Evolutionary conservation across 2,329 filamentous ascomycete species (phyloP), one percentile per base, ranked within the genome.

Genomic region (Teratosphaeria epicoccoides): DNA sequence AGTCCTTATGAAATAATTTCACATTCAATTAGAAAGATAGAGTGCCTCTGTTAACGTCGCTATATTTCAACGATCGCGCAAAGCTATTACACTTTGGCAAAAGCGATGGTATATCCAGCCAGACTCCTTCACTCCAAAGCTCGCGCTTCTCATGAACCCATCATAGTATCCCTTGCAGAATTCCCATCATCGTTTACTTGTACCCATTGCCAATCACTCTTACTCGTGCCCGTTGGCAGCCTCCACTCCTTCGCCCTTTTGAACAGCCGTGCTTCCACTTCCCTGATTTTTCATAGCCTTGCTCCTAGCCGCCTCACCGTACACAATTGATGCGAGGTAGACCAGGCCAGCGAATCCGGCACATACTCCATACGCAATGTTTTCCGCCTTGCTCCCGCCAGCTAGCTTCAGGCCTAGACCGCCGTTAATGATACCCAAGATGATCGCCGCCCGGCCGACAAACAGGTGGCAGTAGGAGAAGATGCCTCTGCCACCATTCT

Each of bases 361-460:
- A 49, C 78, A 60, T 4, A 78, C 71, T 2, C 68, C 68, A 55
- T 79, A 79, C 1, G 70, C 74, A 53, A 78, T 74, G 33, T 50
- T 50, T 26, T 48, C 29, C 11, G 46, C 49, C 24, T 11, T 29
- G 20, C 56, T 61, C 45, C 67, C 70, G 20, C 71, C 67, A 4
- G 75, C 73, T 17, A 78, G 65, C 52, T 67, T 64, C 33, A 80
- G 70, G 0, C 78, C 78, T 1, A 81, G 63, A 0, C 77, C 78
- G n/a, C 76, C 78, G 59, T 80, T 81, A 61, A 81, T 69, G 51
- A 80, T 75, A 2, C 75, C 78, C 0, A 80, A 64, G 0, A 72
- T 67, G 11, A 81, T 72, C 22, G 74, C 67, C 22, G 59, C 50
- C 7, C 64, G 57, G 6, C 64, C 64, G 6, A 61, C 54, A 24